These are phyloP conservation scores for Hymenoscyphus fructigenus DNA, from an alignment of 2,329 filamentous ascomycete genomes.

Conservation along the genomic window DNA sequence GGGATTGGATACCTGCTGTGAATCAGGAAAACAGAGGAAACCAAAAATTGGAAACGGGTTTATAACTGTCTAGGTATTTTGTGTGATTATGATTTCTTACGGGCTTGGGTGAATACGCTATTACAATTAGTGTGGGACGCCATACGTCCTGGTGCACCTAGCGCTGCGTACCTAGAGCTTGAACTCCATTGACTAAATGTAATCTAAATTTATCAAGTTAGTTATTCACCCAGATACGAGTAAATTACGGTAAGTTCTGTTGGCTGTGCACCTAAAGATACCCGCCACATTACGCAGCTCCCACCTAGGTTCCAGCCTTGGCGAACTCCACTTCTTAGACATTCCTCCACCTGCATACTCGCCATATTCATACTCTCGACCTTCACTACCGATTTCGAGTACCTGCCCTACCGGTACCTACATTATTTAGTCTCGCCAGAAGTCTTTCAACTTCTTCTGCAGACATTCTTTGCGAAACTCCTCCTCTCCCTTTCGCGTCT, in stretches of 20 bases:
- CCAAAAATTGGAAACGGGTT: too few relatives aligned
- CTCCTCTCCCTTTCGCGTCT: neutral
- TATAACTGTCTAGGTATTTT: too few relatives aligned
- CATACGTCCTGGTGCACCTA: too few relatives aligned
- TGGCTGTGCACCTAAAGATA: too few relatives aligned
- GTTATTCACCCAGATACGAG: too few relatives aligned
- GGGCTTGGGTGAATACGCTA: too few relatives aligned
- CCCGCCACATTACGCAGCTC: conserved; percentile 29
- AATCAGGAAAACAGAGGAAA: neutral
- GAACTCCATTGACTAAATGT: too few relatives aligned
- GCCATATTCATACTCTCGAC: neutral
- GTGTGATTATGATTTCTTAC: neutral
- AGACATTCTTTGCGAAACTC: conserved; percentile 8
- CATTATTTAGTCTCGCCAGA: neutral
- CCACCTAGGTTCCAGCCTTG: conserved; percentile 12
- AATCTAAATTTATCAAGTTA: too few relatives aligned
- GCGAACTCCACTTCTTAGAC: conserved; percentile 10
- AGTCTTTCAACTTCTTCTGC: neutral
- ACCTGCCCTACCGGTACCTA: neutral
- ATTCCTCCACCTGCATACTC: conserved; percentile 4
- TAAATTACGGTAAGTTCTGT: neutral
- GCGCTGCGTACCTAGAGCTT: too few relatives aligned
- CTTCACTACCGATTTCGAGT: neutral
- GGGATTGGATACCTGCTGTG: conserved; percentile 7
- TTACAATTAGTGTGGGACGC: too few relatives aligned